phyloP scores from a whole-genome alignment of 2,329 filamentous ascomycete species.

The Lecanosticta acicola region DNA sequence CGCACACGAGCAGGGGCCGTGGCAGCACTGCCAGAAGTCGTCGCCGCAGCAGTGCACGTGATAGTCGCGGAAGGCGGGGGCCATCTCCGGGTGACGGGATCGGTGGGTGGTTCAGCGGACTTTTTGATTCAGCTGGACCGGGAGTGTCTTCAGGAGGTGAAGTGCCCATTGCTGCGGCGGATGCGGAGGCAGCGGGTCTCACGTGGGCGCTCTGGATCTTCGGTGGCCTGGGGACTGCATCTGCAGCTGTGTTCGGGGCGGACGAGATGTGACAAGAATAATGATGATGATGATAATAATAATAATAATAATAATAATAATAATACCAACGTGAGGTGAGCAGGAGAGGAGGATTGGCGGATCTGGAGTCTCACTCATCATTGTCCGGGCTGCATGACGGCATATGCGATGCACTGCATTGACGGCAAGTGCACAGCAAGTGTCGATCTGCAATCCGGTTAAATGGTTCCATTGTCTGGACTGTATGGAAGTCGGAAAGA shows the following conservation, averaged over 20 bases:
- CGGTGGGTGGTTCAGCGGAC: conserved; percentile 1
- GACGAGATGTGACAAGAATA: conserved; percentile 3
- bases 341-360: too few relatives aligned
- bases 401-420: too few relatives aligned
- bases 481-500: neutral
- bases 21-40: neutral
- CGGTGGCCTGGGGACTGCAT: conserved; percentile 14
- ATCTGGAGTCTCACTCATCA: too few relatives aligned
- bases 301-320: neutral
- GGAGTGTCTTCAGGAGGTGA: neutral
- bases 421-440: too few relatives aligned
- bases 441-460: too few relatives aligned
- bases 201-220: conserved; percentile 8
- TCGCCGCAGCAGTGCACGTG: neutral
- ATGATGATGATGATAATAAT: neutral
- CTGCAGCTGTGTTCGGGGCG: conserved; percentile 13
- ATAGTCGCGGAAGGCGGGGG: conserved; percentile 1
- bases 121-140: neutral
- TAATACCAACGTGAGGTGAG: neutral
- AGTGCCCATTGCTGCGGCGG: neutral
- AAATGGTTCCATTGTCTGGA: too few relatives aligned
- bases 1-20: too few relatives aligned
- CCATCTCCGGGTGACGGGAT: conserved; percentile 1
- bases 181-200: conserved; percentile 14
- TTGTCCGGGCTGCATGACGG: too few relatives aligned